phyloP scores from a whole-genome alignment of 2,329 filamentous ascomycete genomes.

The Nemania sp. region DNA sequence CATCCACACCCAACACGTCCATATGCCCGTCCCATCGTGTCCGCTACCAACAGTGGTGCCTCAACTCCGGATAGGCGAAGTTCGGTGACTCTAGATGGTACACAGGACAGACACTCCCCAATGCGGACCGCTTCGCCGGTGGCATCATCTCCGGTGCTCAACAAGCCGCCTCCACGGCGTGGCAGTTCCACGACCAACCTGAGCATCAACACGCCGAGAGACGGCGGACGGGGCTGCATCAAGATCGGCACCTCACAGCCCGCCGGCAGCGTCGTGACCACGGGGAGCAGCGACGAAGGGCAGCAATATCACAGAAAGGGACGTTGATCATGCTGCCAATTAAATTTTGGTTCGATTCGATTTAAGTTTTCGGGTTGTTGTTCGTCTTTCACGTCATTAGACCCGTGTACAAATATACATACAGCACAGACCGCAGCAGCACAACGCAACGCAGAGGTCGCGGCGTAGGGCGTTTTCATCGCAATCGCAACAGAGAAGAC shows the following conservation, averaged over 20 bases:
- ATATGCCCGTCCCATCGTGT: conserved; percentile 25
- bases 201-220: conserved; percentile 45
- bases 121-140: not conserved
- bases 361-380: too few relatives aligned
- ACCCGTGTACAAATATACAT: not conserved
- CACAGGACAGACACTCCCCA: conserved; percentile 15
- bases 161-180: conserved; percentile 29
- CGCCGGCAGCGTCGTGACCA: conserved; percentile 43
- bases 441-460: too few relatives aligned
- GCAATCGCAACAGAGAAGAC: too few relatives aligned
- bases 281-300: conserved; percentile 34
- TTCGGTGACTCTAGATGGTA: conserved; percentile 23
- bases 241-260: conserved; percentile 45
- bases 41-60: conserved; percentile 27
- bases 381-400: not conserved
- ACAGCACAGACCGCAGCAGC: too few relatives aligned
- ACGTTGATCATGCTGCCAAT: not conserved
- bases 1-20: conserved; percentile 22
- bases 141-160: conserved; percentile 27
- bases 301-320: not conserved
- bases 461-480: too few relatives aligned
- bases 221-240: conserved; percentile 44
- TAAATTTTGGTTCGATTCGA: not conserved
- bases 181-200: conserved; percentile 42
- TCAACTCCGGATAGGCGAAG: conserved; percentile 24